These are phyloP conservation scores for Astragalus membranaceus DNA, from an alignment of 306 rosid genomes.

Conservation along the genomic window DNA sequence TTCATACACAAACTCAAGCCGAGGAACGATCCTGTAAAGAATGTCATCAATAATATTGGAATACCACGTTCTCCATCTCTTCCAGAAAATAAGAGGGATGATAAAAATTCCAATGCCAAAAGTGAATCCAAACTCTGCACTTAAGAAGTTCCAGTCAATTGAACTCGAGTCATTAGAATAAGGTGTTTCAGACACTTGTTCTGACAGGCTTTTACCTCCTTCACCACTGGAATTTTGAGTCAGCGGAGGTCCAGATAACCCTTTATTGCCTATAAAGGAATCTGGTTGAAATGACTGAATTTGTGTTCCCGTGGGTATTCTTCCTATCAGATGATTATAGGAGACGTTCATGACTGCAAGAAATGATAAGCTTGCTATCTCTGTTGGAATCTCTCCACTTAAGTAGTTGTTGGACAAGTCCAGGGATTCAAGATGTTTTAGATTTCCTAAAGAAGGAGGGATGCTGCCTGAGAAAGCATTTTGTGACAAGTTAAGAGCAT, in stretches of 20 bases:
- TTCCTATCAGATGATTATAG: not conserved
- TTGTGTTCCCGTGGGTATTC: conserved; percentile 3
- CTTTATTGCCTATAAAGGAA: conserved; percentile 11
- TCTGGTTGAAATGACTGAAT: not conserved
- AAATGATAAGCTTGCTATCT: not conserved
- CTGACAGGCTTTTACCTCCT: not conserved
- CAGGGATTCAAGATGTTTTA: conserved; percentile 27
- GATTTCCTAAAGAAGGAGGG: conserved; percentile 5
- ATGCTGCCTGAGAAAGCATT: conserved; percentile 30
- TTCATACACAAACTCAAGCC: too few species aligned
- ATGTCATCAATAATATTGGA: too few species aligned
- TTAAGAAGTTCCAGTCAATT: too few species aligned
- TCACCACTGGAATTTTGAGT: not conserved
- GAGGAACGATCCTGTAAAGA: too few species aligned
- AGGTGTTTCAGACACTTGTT: not conserved
- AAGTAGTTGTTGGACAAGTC: conserved; percentile 27
- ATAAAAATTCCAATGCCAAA: too few species aligned
- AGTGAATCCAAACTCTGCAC: too few species aligned
- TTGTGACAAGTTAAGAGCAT: conserved; percentile 26
- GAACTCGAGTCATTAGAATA: too few species aligned
- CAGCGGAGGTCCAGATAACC: conserved; percentile 29
- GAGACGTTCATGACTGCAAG: not conserved
- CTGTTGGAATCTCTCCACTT: not conserved
- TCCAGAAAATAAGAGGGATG: too few species aligned
- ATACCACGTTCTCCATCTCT: too few species aligned